Conservation (phyloP, 495 filamentous ascomycete species). For the Saxispiralis lemnorum region DNA sequence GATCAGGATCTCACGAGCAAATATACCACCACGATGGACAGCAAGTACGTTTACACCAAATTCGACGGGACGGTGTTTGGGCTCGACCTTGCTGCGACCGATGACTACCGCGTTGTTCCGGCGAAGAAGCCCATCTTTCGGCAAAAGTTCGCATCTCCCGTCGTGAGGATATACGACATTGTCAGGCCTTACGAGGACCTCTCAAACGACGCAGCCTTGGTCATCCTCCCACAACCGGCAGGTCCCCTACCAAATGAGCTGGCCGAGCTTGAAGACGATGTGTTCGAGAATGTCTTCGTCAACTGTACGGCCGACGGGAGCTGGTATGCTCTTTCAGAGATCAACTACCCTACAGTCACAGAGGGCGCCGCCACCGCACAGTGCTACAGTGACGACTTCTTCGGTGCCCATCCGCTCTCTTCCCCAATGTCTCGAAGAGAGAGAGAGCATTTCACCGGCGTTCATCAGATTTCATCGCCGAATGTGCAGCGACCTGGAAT, state of each 20-base stretch:
- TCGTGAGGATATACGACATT: conserved; percentile 82
- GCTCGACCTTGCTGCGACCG: conserved; percentile 43
- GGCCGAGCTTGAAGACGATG: conserved; percentile 35
- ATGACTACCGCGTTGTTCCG: conserved; percentile 17
- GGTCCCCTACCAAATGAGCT: conserved; percentile 42
- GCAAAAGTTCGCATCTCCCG: conserved; percentile 60
- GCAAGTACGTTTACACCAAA: conserved; percentile 70
- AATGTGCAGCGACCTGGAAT: background rate
- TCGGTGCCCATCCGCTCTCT: background rate
- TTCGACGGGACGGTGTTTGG: conserved; percentile 78
- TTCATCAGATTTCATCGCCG: conserved; percentile 31
- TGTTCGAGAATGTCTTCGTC: conserved; percentile 57
- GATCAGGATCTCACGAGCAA: conserved; percentile 76
- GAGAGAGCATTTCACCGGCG: conserved; percentile 11
- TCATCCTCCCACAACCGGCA: conserved; percentile 71
- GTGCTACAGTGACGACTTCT: conserved; percentile 33
- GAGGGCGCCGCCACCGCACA: conserved; percentile 47
- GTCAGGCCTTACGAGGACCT: conserved; percentile 46
- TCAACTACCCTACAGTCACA: conserved; percentile 64
- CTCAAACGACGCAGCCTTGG: conserved; percentile 42
- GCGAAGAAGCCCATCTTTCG: conserved; percentile 34
- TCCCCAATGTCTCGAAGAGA: conserved; percentile 9
- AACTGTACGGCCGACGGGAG: conserved; percentile 69
- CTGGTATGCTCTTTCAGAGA: conserved; percentile 89
- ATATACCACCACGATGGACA: conserved; percentile 62